Evolutionary conservation across 306 rosid species (phyloP).

Genomic region (Myrica gale): DNA sequence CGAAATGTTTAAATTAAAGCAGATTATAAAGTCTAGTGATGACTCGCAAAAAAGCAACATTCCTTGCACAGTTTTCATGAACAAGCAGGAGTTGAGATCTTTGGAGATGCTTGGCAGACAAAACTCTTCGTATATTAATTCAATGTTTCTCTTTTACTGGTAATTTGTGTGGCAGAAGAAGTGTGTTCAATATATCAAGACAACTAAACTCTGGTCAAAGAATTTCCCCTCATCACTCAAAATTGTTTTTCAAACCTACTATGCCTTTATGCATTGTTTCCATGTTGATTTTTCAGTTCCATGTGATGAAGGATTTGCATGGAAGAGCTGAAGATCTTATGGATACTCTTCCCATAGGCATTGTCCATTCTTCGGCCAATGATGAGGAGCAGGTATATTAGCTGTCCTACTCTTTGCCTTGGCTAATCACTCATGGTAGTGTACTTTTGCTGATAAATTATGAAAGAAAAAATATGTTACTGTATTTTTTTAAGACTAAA

Average conservation of each 20-base stretch:
- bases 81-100: not conserved
- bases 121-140: not conserved
- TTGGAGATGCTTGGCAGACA: not conserved
- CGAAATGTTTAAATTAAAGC: not conserved
- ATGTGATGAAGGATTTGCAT: constrained; percentile 57
- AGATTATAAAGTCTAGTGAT: not conserved
- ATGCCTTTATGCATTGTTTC: not conserved
- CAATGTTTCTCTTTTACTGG: not conserved
- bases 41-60: not conserved
- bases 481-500: not conserved
- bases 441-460: constrained; percentile 8
- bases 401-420: constrained; percentile 5
- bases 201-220: not conserved
- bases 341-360: constrained; percentile 42
- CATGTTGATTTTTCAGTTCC: constrained; percentile 5
- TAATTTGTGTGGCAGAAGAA: not conserved
- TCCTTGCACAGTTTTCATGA: not conserved
- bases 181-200: too few species aligned
- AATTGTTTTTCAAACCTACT: not conserved
- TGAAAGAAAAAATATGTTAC: not conserved
- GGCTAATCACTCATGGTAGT: not conserved
- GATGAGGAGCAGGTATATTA: constrained; percentile 74
- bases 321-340: constrained; percentile 48
- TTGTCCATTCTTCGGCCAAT: constrained; percentile 53
- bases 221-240: not conserved